Evolutionary conservation across 208 protist genomes (phyloP), one percentile per base, ranked within the genome.

Genomic region (Dictyostelium gargantuum): DNA sequence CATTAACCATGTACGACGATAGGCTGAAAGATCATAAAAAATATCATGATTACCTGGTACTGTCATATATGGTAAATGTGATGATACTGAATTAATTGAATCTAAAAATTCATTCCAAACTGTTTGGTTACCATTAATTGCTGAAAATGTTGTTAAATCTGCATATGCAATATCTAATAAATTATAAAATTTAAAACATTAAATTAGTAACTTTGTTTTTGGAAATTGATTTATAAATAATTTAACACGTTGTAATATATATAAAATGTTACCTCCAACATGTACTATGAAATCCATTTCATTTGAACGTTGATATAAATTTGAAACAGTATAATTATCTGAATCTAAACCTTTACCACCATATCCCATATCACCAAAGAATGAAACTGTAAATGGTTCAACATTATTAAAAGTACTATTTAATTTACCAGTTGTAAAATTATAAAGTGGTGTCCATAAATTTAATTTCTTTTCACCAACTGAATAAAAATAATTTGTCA

Each of bases 331-430:
- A 50, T 76, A 76, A 8, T 26, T 26, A 11, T 76, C 42, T 11
- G 40, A 52, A 23, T 76, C n/a, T 1, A 79, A 10, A 26, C 44
- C 44, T 17, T 79, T n/a, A 6, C n/a, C 68, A 52, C n/a, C 68
- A 46, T n/a, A 44, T 17, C 82, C 82, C 82, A 89, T 89, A 66
- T 89, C 82, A 66, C 82, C 82, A 52, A 66, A 89, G 2, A 52
- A 19, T 5, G 54, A 48, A 32, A 66, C 21, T 5, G 6, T 48
- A 38, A 89, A 89, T 32, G 82, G 82, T 23, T 9, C 11, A 52
- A 84, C 1, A 1, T 84, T 2, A 26, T 10, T 32, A 13, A 29
- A 63, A 23, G 42, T 42, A 5, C 6, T 17, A 52, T 50, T 58
- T 26, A 44, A 70, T 70, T 50, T 44, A 54, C 19, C 61, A 32